phyloP scores from a whole-genome alignment of 257 asterid species.

The Ligustrum vulgare region DNA sequence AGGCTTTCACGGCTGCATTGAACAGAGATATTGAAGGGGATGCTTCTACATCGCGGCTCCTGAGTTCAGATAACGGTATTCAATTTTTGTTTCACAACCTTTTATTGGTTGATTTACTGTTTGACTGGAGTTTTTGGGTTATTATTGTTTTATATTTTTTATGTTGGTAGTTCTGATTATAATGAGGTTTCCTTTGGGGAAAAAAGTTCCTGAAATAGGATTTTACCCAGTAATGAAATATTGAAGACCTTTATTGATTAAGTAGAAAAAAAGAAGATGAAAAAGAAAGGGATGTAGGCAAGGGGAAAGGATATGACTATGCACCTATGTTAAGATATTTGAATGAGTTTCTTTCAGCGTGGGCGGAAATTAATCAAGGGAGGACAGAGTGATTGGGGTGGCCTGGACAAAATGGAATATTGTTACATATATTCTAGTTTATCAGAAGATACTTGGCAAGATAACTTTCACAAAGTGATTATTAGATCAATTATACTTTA shows the following conservation, averaged over 20 bases:
- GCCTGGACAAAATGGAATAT: neutral
- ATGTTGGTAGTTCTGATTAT: neutral
- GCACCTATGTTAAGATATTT: neutral
- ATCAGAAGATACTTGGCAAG: neutral
- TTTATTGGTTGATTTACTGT: neutral
- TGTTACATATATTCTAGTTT: neutral
- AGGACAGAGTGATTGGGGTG: neutral
- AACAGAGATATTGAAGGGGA: slow-evolving; percentile 88
- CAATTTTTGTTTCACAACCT: neutral
- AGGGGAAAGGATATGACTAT: neutral
- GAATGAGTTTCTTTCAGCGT: neutral
- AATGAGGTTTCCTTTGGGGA: slow-evolving; percentile 2
- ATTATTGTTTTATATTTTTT: neutral
- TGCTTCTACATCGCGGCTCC: slow-evolving; percentile 48
- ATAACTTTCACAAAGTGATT: neutral
- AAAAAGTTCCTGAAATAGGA: neutral
- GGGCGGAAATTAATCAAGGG: too few species aligned
- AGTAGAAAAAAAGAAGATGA: neutral
- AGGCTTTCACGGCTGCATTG: slow-evolving; percentile 88
- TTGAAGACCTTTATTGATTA: neutral
- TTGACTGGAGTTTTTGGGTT: slow-evolving; percentile 6
- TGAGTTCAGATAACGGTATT: slow-evolving; percentile 55
- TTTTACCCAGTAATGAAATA: neutral
- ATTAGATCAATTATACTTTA: too few species aligned
- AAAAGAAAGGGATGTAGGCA: neutral